Percentiles rank a stretch among this genome's conserved stretches.
phyloP scores from a whole-genome alignment of 1,284 basidiomycete genomes.

The Ustilago bromivora region DNA sequence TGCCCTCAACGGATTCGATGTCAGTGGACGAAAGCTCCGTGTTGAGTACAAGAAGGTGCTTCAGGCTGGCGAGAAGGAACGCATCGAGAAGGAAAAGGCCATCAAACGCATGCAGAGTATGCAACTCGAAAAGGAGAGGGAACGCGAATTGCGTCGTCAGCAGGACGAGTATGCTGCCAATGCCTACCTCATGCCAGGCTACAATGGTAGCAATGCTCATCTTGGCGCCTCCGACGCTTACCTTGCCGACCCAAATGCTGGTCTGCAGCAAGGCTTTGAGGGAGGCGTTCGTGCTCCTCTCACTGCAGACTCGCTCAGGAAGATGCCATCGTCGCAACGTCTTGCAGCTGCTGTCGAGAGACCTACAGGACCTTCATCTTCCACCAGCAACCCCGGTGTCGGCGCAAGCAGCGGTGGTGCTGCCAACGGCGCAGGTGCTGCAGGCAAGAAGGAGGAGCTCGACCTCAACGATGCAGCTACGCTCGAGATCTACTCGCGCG shows the following conservation, averaged over 20 bases:
- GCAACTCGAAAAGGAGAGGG: constrained; percentile 65
- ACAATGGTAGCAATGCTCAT: constrained; percentile 20
- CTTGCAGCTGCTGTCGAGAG: constrained; percentile 20
- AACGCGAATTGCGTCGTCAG: constrained; percentile 51
- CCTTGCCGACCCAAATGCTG: constrained; percentile 11
- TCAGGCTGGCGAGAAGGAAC: constrained; percentile 98
- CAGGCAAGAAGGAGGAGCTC: constrained; percentile 72
- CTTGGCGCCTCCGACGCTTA: constrained; percentile 22
- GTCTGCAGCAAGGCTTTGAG: constrained; percentile 22
- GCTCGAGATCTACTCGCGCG: constrained; percentile 95
- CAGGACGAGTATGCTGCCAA: constrained; percentile 55
- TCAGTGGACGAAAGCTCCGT: constrained; percentile 96
- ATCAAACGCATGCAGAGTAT: constrained; percentile 88
- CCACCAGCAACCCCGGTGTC: constrained; percentile 67
- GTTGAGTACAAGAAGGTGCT: constrained; percentile 99
- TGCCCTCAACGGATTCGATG: constrained; percentile 88
- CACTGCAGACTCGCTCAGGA: constrained; percentile 51
- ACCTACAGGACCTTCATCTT: constrained; percentile 36
- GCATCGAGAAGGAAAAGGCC: constrained; percentile 98
- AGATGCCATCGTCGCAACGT: constrained; percentile 45
- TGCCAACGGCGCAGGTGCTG: constrained; percentile 72
- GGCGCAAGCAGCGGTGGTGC: constrained; percentile 75
- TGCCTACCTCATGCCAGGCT: constrained; percentile 49
- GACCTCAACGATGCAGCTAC: constrained; percentile 96
- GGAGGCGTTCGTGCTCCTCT: constrained; percentile 33